phyloP scores from a whole-genome alignment of 345 rosid species.

The Camelina sativa region DNA sequence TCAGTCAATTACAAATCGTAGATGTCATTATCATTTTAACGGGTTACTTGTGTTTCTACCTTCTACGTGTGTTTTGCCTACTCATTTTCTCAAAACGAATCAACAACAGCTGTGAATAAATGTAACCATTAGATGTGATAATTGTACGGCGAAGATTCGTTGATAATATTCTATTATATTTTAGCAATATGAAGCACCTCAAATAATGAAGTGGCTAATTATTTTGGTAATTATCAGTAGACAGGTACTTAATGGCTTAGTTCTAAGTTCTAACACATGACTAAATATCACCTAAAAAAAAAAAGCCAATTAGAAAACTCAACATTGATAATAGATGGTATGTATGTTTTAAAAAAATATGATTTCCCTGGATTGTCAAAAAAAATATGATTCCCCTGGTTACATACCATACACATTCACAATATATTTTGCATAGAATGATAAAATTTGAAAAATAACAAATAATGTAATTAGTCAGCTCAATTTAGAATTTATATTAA shows the following conservation, averaged over 20 bases:
- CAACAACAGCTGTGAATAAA: conserved; percentile 8
- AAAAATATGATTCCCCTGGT: neutral
- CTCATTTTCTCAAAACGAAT: conserved; percentile 16
- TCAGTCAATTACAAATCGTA: conserved; percentile 14
- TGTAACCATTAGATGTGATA: neutral
- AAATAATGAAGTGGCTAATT: neutral
- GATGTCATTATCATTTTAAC: conserved; percentile 10
- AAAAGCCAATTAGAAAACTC: neutral
- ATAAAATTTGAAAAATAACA: neutral
- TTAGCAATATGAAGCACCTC: neutral
- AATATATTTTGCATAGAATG: neutral
- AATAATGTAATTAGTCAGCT: neutral
- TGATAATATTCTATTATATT: neutral
- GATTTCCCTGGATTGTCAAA: neutral
- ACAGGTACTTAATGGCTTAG: neutral
- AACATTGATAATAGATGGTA: neutral
- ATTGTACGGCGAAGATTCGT: neutral
- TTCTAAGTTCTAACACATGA: neutral
- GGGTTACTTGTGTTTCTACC: neutral
- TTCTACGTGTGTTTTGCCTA: conserved; percentile 33
- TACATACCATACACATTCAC: neutral
- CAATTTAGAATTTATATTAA: neutral
- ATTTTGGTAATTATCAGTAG: neutral
- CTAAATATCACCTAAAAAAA: neutral
- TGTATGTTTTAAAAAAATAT: neutral